phyloP scores from a whole-genome alignment of 805 yeast species.

The Candida berthetii region DNA sequence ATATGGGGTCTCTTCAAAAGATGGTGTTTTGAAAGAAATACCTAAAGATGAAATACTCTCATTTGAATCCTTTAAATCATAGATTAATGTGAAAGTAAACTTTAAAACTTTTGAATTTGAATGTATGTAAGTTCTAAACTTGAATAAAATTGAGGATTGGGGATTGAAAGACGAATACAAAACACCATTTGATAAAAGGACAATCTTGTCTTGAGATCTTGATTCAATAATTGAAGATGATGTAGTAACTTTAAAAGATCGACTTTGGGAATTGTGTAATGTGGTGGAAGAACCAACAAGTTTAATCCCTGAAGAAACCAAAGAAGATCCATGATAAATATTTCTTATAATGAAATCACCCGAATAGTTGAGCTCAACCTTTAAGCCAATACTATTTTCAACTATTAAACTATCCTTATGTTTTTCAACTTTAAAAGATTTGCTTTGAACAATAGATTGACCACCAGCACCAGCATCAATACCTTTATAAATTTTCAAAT shows the following conservation, averaged over 20 bases:
- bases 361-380: not conserved
- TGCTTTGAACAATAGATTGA: not conserved
- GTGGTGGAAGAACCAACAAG: not conserved
- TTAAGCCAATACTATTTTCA: not conserved
- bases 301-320: not conserved
- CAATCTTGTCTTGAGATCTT: not conserved
- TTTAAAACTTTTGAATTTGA: conserved; percentile 1
- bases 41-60: too few species aligned
- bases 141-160: conserved; percentile 2
- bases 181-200: not conserved
- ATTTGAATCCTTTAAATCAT: too few species aligned
- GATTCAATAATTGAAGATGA: not conserved
- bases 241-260: not conserved
- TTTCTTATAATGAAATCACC: not conserved
- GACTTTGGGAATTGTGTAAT: not conserved
- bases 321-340: not conserved
- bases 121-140: conserved; percentile 4
- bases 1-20: too few species aligned
- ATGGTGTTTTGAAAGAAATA: too few species aligned
- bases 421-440: too few species aligned
- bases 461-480: not conserved
- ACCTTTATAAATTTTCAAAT: not conserved
- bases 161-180: not conserved
- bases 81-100: conserved; percentile 2
- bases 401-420: not conserved